Percentiles rank a stretch among this genome's conserved stretches.
These are phyloP conservation scores for Mortierella sp. DNA, from an alignment of 371 early-diverging fungal genomes.

Conservation along the genomic window DNA sequence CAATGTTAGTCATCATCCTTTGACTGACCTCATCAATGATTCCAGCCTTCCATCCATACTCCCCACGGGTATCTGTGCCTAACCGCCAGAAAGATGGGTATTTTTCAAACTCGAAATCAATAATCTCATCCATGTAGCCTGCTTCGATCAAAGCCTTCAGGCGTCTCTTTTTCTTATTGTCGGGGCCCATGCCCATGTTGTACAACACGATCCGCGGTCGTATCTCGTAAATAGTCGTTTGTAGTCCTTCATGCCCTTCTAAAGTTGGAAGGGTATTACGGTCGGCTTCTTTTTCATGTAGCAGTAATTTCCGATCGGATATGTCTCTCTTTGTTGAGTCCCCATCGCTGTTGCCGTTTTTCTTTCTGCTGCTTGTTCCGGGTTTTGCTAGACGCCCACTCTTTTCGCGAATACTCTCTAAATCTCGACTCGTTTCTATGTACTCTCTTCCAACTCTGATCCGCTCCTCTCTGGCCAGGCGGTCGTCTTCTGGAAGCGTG, in stretches of 20 bases:
- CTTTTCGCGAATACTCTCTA: slow-evolving; percentile 13
- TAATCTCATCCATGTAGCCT: slow-evolving; percentile 57
- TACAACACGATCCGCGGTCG: slow-evolving; percentile 60
- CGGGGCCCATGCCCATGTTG: slow-evolving; percentile 55
- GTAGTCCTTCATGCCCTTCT: too few relatives aligned
- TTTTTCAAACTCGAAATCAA: slow-evolving; percentile 60
- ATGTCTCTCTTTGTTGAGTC: not conserved
- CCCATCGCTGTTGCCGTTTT: not conserved
- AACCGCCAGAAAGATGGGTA: slow-evolving; percentile 71
- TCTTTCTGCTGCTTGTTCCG: not conserved
- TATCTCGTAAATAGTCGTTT: slow-evolving; percentile 19
- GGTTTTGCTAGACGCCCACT: not conserved
- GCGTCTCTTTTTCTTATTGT: slow-evolving; percentile 29
- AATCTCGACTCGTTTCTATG: slow-evolving; percentile 24
- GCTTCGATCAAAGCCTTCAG: slow-evolving; percentile 47
- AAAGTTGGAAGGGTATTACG: too few relatives aligned
- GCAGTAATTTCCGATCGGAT: too few relatives aligned
- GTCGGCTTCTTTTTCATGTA: not conserved
- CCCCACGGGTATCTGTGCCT: slow-evolving; percentile 63
- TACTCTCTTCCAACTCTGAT: slow-evolving; percentile 1
- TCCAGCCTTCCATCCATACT: slow-evolving; percentile 77
- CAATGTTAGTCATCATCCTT: too few relatives aligned
- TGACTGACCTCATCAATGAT: slow-evolving; percentile 62
- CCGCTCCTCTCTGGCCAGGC: not conserved
- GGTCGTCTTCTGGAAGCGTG: slow-evolving; percentile 1